Evolutionary conservation across 306 rosid species (phyloP), one percentile per base, ranked within the genome.

Genomic region (Glycine latifolia): DNA sequence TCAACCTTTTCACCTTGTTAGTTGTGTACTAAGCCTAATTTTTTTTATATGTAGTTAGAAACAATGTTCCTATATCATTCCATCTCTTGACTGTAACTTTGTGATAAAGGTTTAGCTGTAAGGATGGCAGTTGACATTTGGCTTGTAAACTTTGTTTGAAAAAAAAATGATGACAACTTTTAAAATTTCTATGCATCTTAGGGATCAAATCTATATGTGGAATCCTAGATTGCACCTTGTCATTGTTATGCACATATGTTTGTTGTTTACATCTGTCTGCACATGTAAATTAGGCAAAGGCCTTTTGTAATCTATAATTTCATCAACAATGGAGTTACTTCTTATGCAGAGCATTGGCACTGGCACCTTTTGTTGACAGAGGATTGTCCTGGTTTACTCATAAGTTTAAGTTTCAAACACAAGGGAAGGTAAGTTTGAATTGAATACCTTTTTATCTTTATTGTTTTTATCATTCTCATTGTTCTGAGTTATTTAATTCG

Each of bases 301-400:
- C 67, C 14, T 65, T 26, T 56, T 65, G 79, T 71, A 65, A 76
- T 54, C 75, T 76, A 16, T 5, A 35, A n/a, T 67, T 69, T 82
- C 58, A 76, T 26, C 31, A 81, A 39, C 67, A 41, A 17, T 39
- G 52, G 44, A 67, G 74, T 48, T 67, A 66, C 44, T 76, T 48
- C 62, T 87, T 81, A 47, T 83, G 89, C 93, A 89, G 99, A 81
- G 99, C 97, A 55, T 91, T 95, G 78, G 95, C 97, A 74, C 63
- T 93, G 56, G 95, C 97, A 1, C 99, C 99, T 58, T 86, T 91
- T 49, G 97, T 95, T 16, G 95, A 88, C 76, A 77, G 80, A 87
- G 97, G 95, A 69, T 76, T 93, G 83, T 82, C 95, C 20, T 95
- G 95, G 99, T 93, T 95, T 89, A 90, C 93, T 35, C 53, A 60